Base-by-base conservation (phyloP, 1,139 yeast genomes). In the Chernovozyma sophiae-reginae region DNA sequence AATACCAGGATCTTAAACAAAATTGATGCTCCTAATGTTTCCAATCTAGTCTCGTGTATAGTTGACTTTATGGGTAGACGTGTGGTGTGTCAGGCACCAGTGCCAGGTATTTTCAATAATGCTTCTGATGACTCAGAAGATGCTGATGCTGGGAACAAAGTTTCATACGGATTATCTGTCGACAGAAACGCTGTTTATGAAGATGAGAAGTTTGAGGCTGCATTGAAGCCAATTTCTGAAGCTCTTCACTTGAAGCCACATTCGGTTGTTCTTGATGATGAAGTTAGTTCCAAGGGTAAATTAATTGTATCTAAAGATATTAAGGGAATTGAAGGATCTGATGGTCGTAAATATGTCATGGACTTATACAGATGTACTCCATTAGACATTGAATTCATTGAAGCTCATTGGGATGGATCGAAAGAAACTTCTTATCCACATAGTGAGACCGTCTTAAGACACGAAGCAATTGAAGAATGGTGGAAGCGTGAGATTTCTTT, bases 381-480 rank as follows among this genome's bases (percentile, higher is more conserved):
- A 31, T 65, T 84, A 40, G 98, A 92, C 63, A 72, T 89, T 42
- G 76, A 73, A 38, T 90, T 89, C 54, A 74, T 79, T 40, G 90
- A 83, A 41, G 56, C 65, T 22, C 53, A 79, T 52, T 80, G 55
- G 54, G 61, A 65, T 12, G 59, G 58, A 3, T 64, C 60, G 12
- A 58, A 58, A 18, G 62, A 62, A 12, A 47, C 56, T n/a, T 70
- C 81, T 8, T 90, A 90, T 56, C 96, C 97, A 20, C 96, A 87
- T 55, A 74, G 77, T 43, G 86, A 87, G 62, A 70, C 85, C 14
- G 74, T 85, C 25, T 52, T 92, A 35, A 81, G 98, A 65, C 81
- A 80, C 43, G 97, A 92, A 63, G 92, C 96, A 11, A 79, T 92
- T 36, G 90, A 82, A 49, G 86, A 81, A 51, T 90, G 96, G 96